phyloP scores from a whole-genome alignment of 179 eudicot genomes.

The Heliamphora pulchella region DNA sequence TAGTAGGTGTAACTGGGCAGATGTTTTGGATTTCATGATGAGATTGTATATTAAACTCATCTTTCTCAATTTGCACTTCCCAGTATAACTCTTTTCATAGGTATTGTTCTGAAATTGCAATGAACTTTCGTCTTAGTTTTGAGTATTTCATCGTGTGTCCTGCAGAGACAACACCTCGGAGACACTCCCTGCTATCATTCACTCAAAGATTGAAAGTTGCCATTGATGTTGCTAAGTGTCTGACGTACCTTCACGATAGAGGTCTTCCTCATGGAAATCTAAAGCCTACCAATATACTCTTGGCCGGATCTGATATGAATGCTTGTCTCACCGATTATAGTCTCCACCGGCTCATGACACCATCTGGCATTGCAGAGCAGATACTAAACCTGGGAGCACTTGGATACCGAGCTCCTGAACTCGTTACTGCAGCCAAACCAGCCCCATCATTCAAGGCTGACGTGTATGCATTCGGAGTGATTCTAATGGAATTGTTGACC shows the following conservation, averaged over 20 bases:
- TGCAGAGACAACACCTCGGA: conserved; percentile 87
- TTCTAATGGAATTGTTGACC: conserved; percentile 79
- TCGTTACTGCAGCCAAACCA: conserved; percentile 53
- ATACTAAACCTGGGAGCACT: conserved; percentile 75
- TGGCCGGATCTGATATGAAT: conserved; percentile 36
- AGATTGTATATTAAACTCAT: not conserved
- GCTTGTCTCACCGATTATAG: conserved; percentile 56
- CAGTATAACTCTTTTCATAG: no score
- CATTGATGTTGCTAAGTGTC: conserved; percentile 69
- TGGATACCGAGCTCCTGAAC: conserved; percentile 85
- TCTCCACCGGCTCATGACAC: conserved; percentile 78
- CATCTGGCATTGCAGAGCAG: conserved; percentile 73
- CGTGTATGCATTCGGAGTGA: conserved; percentile 82
- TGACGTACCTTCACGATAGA: conserved; percentile 65
- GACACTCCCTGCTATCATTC: conserved; percentile 62
- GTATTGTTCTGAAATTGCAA: no score
- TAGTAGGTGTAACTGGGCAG: not conserved
- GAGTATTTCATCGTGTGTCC: conserved; percentile 12
- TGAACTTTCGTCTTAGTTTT: conserved; percentile 4
- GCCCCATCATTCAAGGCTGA: conserved; percentile 61
- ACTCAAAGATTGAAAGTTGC: conserved; percentile 66
- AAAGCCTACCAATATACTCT: conserved; percentile 73
- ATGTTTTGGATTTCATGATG: not conserved
- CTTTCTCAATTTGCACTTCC: no score
- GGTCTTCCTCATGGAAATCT: conserved; percentile 84